Evolutionary conservation across 352 stramenopile genomes (phyloP), one percentile per base, ranked within the genome.

Genomic region (Pythium pectinolyticum): DNA sequence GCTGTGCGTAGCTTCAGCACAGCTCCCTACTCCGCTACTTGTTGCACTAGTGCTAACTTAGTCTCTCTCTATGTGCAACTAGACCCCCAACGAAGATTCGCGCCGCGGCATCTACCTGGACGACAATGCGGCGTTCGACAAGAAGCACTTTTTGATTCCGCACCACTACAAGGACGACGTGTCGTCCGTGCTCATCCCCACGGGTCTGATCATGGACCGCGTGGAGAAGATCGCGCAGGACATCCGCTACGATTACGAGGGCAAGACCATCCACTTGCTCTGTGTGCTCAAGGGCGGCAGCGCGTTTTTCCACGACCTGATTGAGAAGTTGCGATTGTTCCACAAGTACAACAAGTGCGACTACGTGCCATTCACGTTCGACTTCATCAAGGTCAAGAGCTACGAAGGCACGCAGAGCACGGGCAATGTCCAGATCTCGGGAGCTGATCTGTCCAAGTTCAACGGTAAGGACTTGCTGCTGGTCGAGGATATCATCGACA

Each of bases 401-500:
- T 99, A 99, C 75, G 90, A 92, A 34, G 96, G 95, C 45, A 92
- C 84, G 15, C 71, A 92, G 57, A 96, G 86, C 46, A 97, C 87
- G 25, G 95, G 95, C 62, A 92, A 96, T 53, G 88, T 98, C 24
- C 77, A 97, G 66, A 93, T 98, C 57, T 92, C 80, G 10, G 89
- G 88, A 24, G 84, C 82, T 7, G 89, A 97, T 62, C 66, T 89
- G 48, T 43, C 84, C 50, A 92, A 96, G 59, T 92, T 97, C 66
- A 83, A 88, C 63, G 89, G 80, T 49, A 95, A 93, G 66, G 75
- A 98, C 67, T 77, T 99, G 50, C 72, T 99, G 41, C 73, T 99
- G 9, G 89, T 99, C 8, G 97, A 99, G 74, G 97, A 99, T 75
- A 99, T 99, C 72, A 95, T 99, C 60, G 97, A 99, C 80, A 98